Conservation (phyloP, 345 rosid genomes). For the Eucalyptus tenuipes region DNA sequence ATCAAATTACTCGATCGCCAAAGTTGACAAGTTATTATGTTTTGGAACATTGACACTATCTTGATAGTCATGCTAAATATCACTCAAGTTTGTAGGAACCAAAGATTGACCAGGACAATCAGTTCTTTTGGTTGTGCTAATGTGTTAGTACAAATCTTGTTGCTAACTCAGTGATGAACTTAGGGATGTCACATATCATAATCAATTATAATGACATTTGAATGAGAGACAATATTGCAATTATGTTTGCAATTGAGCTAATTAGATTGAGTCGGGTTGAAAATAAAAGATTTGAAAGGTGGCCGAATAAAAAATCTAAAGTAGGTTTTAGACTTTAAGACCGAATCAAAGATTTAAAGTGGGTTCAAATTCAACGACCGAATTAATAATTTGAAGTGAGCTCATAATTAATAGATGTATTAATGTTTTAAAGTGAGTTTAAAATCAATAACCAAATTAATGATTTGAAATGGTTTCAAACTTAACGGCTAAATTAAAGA, state of each 20-base stretch:
- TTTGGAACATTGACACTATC: fast-evolving
- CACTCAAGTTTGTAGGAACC: fast-evolving
- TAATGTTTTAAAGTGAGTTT: too few relatives aligned
- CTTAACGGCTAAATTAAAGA: fast-evolving
- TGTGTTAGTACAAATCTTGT: fast-evolving
- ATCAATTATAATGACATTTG: fast-evolving
- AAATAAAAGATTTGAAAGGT: too few relatives aligned
- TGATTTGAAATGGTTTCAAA: too few relatives aligned
- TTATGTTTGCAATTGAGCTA: too few relatives aligned
- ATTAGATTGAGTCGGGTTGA: fast-evolving
- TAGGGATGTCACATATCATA: fast-evolving
- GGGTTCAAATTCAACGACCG: fast-evolving
- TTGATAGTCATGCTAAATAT: fast-evolving
- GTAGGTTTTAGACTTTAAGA: too few relatives aligned
- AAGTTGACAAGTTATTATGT: fast-evolving
- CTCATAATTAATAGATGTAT: fast-evolving
- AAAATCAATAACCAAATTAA: too few relatives aligned
- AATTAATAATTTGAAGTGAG: too few relatives aligned
- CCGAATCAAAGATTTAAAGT: too few relatives aligned
- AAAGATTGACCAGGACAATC: fast-evolving
- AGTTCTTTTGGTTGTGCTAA: too few relatives aligned
- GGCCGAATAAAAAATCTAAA: fast-evolving
- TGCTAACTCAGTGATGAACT: fast-evolving
- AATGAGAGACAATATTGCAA: too few relatives aligned
- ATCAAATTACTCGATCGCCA: fast-evolving